Conservation (phyloP, 2,329 filamentous ascomycete genomes). For the Colletotrichum viniferum region DNA sequence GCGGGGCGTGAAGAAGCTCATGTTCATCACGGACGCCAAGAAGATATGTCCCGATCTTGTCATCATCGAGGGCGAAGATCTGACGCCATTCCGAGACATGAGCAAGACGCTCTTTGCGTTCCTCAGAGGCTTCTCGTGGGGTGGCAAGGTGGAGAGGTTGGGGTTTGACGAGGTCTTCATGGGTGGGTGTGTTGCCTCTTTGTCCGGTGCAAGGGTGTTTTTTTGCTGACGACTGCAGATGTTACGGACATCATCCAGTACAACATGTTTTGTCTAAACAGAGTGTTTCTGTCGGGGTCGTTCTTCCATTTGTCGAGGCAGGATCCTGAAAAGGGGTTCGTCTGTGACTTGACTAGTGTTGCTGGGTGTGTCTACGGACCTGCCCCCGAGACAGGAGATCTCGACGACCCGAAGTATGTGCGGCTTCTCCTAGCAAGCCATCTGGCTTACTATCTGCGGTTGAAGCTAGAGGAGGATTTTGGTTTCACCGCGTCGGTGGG, state of each 20-base stretch:
- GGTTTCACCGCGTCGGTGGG: conserved; percentile 90
- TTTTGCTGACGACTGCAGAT: conserved; percentile 63
- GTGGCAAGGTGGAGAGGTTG: conserved; percentile 75
- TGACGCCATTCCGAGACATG: conserved; percentile 82
- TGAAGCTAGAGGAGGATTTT: conserved; percentile 73
- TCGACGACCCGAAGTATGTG: conserved; percentile 48
- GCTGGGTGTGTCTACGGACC: conserved; percentile 61
- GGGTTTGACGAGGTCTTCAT: conserved; percentile 85
- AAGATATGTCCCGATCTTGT: conserved; percentile 82
- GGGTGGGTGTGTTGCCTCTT: conserved; percentile 35
- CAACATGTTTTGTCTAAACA: conserved; percentile 76
- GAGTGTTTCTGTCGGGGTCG: conserved; percentile 64
- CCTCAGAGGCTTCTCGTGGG: conserved; percentile 78
- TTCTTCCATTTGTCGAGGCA: conserved; percentile 79
- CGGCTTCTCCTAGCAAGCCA: conserved; percentile 81
- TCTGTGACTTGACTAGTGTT: conserved; percentile 72
- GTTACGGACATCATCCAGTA: conserved; percentile 86
- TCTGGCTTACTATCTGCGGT: conserved; percentile 75
- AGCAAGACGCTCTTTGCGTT: conserved; percentile 82
- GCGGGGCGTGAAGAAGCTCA: conserved; percentile 78
- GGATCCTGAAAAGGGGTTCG: conserved; percentile 82
- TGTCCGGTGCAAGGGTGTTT: no score
- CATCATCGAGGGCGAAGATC: conserved; percentile 84
- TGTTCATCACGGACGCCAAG: conserved; percentile 82
- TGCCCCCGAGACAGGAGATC: conserved; percentile 24